Evolutionary conservation across 2,329 filamentous ascomycete genomes (phyloP), one percentile per base, ranked within the genome.

Genomic region (Mycosphaerella arachidis): DNA sequence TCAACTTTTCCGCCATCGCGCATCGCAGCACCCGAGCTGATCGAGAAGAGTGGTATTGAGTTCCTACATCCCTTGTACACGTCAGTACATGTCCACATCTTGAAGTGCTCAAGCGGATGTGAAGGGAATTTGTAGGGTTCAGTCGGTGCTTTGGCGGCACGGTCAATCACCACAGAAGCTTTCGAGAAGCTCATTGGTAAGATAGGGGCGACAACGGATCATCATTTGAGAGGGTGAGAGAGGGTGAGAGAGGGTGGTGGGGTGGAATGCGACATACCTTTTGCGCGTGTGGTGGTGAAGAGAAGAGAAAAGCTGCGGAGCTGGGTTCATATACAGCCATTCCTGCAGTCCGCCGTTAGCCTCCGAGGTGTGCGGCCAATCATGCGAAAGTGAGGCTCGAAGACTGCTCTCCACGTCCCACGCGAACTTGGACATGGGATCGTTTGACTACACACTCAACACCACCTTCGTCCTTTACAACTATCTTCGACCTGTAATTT

Each of bases 191-290:
- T 52, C 50, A n/a, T 31, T 76, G 63, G 73, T 81, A 84, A 78
- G 82, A 84, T 84, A 84, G 82, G 82, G 82, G 82, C 82, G 82
- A 85, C 82, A 84, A 80, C 76, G 76, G 77, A 79, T 84, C 82
- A 84, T 85, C 82, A 82, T 78, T 8, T 50, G 60, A 63, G 24
- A 3, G 50, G 18, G 46, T 66, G 65, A 71, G 73, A 59, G 51
- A 50, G 43, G 61, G 31, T 20, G 16, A 55, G 73, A 59, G 51
- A 50, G 43, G 61, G 31, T 20, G 16, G 53, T 24, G 46, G 57
- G 61, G 37, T 57, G 56, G 48, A 53, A 35, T 30, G 46, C 20
- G n/a, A 63, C 66, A 58, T 66, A 67, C 67, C 63, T 61, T 55
- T 50, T 50, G 43, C 46, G n/a, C 55, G 58, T 59, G 56, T 62